Conservation (phyloP, 345 rosid species). For the Linum usitatissimum region DNA sequence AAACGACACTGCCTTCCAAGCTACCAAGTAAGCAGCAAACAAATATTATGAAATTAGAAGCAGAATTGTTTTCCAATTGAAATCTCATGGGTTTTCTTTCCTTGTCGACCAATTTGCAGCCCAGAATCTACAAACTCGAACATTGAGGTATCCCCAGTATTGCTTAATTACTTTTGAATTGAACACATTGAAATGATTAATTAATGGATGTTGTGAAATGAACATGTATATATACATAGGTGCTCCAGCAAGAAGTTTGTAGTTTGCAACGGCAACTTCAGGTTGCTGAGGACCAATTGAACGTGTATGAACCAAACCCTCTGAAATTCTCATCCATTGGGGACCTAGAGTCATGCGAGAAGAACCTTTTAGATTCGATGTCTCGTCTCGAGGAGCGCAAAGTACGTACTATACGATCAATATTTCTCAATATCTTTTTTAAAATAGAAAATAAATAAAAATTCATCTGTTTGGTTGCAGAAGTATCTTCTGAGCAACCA, state of each 20-base stretch:
- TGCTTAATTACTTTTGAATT: too few species aligned
- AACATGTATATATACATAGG: constrained; percentile 9
- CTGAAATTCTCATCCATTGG: constrained; percentile 15
- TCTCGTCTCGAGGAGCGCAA: constrained; percentile 27
- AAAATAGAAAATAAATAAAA: neutral
- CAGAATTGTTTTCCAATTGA: neutral
- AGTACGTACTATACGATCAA: constrained; percentile 2
- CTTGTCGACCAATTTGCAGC: constrained; percentile 5
- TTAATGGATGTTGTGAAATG: neutral
- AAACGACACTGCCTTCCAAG: constrained; percentile 21
- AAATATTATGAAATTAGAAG: neutral
- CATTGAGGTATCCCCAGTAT: constrained; percentile 11
- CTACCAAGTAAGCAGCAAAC: constrained; percentile 11
- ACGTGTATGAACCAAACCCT: constrained; percentile 28
- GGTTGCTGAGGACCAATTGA: constrained; percentile 28
- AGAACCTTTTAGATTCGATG: constrained; percentile 27
- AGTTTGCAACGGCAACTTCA: constrained; percentile 27
- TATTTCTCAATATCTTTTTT: too few species aligned
- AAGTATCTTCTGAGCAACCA: constrained; percentile 17
- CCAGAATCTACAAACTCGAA: constrained; percentile 14
- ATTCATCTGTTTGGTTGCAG: constrained; percentile 8
- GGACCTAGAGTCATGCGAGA: constrained; percentile 35
- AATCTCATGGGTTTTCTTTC: neutral
- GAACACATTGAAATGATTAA: too few species aligned
- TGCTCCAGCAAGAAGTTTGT: constrained; percentile 23